phyloP scores from a whole-genome alignment of 768 basidiomycete genomes.

The Leucosporidium creatinivorum region DNA sequence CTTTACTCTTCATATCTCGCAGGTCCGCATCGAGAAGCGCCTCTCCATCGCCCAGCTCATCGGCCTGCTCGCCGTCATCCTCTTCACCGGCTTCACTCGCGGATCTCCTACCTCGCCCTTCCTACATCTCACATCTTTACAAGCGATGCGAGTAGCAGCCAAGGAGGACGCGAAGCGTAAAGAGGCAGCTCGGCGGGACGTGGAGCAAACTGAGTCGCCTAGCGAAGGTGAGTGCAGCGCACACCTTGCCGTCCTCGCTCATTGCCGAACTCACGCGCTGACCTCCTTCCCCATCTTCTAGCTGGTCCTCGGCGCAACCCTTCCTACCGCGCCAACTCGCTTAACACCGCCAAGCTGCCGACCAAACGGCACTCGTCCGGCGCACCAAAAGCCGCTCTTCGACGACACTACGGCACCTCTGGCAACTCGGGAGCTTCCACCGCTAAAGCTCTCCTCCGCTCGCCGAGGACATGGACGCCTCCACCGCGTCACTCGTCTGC shows the following conservation, averaged over 20 bases:
- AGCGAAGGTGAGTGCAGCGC: neutral
- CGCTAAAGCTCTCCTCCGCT: neutral
- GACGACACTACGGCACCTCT: slow-evolving; percentile 20
- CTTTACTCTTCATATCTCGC: neutral
- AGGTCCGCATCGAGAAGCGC: slow-evolving; percentile 83
- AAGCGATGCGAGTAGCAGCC: neutral
- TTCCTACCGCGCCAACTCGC: neutral
- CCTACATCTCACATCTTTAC: slow-evolving; percentile 15
- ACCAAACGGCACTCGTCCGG: slow-evolving; percentile 17
- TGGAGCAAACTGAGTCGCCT: neutral
- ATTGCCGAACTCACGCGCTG: too few relatives aligned
- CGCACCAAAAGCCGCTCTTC: slow-evolving; percentile 14
- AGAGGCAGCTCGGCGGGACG: neutral
- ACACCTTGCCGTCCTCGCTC: too few relatives aligned
- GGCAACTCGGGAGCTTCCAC: neutral
- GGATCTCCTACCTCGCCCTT: slow-evolving; percentile 48
- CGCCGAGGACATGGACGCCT: neutral
- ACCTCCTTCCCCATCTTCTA: neutral
- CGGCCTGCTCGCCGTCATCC: slow-evolving; percentile 68
- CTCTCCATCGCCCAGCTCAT: slow-evolving; percentile 81
- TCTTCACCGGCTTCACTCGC: slow-evolving; percentile 79
- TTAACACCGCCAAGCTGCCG: neutral
- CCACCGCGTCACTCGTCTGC: neutral
- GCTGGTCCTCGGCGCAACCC: neutral
- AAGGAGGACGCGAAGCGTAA: neutral